These are phyloP conservation scores for Phytomonas sp. DNA, from an alignment of 208 protist genomes.

Conservation along the genomic window DNA sequence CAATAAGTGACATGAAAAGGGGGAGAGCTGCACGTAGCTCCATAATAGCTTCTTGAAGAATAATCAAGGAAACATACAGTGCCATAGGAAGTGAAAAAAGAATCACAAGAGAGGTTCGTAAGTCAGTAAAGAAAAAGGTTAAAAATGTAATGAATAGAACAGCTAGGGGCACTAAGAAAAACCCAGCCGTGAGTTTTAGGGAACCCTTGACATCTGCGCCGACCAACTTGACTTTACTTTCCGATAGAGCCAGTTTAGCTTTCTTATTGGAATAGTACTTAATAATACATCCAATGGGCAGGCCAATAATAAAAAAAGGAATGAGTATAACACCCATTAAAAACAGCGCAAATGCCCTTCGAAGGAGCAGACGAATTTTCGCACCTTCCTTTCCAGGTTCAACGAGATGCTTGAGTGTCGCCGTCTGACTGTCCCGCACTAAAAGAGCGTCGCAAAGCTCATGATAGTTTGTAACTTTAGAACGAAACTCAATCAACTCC, in stretches of 20 bases:
- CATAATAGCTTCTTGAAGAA: constrained; percentile 78
- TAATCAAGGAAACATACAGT: constrained; percentile 85
- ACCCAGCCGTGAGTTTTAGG: constrained; percentile 74
- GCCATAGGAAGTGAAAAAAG: constrained; percentile 81
- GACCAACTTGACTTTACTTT: constrained; percentile 85
- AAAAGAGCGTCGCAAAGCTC: constrained; percentile 75
- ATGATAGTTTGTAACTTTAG: constrained; percentile 74
- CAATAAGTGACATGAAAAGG: constrained; percentile 81
- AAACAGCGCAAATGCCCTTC: constrained; percentile 66
- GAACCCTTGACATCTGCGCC: constrained; percentile 87
- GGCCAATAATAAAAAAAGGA: constrained; percentile 73
- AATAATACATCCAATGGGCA: constrained; percentile 63
- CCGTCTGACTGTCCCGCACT: constrained; percentile 79
- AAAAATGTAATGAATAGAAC: constrained; percentile 53
- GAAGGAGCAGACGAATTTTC: constrained; percentile 58
- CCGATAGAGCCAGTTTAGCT: constrained; percentile 54
- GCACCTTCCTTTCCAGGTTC: constrained; percentile 33
- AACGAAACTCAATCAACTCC: constrained; percentile 60
- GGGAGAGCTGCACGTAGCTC: constrained; percentile 75
- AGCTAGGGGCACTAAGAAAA: constrained; percentile 48
- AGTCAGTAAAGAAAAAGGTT: constrained; percentile 51
- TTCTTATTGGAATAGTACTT: constrained; percentile 43
- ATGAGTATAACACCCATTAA: constrained; percentile 71
- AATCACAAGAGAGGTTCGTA: constrained; percentile 55
- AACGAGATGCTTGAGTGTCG: constrained; percentile 67